Base-by-base conservation (phyloP, 768 basidiomycete species). In the Trametes villosa region DNA sequence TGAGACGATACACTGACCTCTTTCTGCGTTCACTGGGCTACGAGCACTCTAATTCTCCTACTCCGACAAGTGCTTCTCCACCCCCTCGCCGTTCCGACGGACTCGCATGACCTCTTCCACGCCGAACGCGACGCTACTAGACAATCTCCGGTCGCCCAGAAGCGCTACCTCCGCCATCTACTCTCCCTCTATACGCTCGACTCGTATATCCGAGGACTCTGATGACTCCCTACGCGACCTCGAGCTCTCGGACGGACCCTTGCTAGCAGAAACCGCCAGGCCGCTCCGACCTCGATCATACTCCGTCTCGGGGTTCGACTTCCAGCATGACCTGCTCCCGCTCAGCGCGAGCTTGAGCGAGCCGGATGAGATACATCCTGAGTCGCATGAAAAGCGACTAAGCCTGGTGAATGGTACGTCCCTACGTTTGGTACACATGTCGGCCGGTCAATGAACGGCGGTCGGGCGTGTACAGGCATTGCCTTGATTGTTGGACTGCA, bases 401-500 rank as follows among this genome's bases (percentile, higher is more conserved):
- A 83, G 88, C 13, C 72, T 96, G 24, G 67, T 92, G 27, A 92
- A 92, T 67, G 92, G 94, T 89, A 67, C 58, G 83, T 70, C 1
- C 51, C n/a, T 18, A 2, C 24, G 6, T 18, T 12, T 54, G 4
- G n/a, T n/a, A n/a, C n/a, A n/a, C n/a, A n/a, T n/a, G n/a, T n/a
- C n/a, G n/a, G n/a, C n/a, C n/a, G n/a, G n/a, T n/a, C n/a, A n/a
- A n/a, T n/a, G n/a, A n/a, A n/a, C n/a, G n/a, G n/a, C n/a, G n/a
- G n/a, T n/a, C n/a, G n/a, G n/a, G n/a, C n/a, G n/a, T n/a, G n/a
- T n/a, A n/a, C 31, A 93, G 94, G 91, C n/a, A 84, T 96, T 65
- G 94, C 91, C 29, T 77, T 97, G 42, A 83, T 95, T 63, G 86
- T 91, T 18, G 93, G 94, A 8, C 74, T 85, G 66, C 94, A 96